Base-by-base conservation (phyloP, 2,329 filamentous ascomycete genomes). In the Xylariales sp. region DNA sequence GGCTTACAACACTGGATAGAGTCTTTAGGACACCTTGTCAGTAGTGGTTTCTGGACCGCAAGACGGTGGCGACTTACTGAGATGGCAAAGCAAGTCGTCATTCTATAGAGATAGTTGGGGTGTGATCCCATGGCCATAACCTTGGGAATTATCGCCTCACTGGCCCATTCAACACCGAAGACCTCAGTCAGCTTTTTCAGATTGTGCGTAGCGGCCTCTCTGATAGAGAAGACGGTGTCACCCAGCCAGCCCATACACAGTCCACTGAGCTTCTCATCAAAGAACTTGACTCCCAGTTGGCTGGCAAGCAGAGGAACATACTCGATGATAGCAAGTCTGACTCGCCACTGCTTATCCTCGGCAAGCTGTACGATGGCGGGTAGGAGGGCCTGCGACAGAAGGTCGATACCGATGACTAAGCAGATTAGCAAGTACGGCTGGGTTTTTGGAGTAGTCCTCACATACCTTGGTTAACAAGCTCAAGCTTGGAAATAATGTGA, bases 31-130 rank as follows among this genome's bases (percentile, higher is more conserved):
- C 34, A 51, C 38, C 43, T 33, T 22, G 37, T 49, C 44, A 50
- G 43, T 29, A 47, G 20, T 31, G 35, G n/a, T 3, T 4, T 14
- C 15, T 28, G 9, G 15, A n/a, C 3, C n/a, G 16, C 31, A 6
- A 18, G 12, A 35, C 5, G 20, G 27, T n/a, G 14, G 9, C 3
- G 8, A 78, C 87, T 74, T 77, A 98, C 93, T 55, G 89, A 91
- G 52, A 98, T 94, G 48, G 93, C 93, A 64, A 98, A 98, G 71
- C 91, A 97, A n/a, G 93, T 98, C 8, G 93, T 98, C 93, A 98
- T 98, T 63, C 93, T 81, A 77, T 98, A 98, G 40, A 98, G 84
- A 64, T 98, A 98, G 71, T 98, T 98, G 47, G 91, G 88, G 64
- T 98, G 93, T 60, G 88, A 87, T 46, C 93, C 93, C 93, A 98